Evolutionary conservation across 2,329 filamentous ascomycete species (phyloP).

Genomic region (Colletotrichum costaricense): DNA sequence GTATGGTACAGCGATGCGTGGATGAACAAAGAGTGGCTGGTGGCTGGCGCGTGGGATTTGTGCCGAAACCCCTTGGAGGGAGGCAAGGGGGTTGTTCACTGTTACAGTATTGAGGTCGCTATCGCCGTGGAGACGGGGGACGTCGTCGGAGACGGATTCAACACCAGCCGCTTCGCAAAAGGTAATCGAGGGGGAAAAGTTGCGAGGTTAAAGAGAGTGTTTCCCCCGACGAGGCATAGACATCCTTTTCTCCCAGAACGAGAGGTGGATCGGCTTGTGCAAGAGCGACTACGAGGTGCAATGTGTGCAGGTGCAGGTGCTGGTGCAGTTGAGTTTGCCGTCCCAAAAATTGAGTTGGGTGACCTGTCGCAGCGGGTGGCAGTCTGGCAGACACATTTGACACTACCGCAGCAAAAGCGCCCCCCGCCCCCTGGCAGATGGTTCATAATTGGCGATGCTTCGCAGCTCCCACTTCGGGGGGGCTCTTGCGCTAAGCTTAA

Average conservation of each 20-base stretch:
- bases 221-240: neutral
- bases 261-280: neutral
- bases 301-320: neutral
- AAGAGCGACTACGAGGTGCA: neutral
- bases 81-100: constrained; percentile 26
- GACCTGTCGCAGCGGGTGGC: constrained; percentile 32
- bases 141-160: neutral
- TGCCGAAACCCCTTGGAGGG: constrained; percentile 26
- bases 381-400: constrained; percentile 30
- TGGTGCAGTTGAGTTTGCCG: constrained; percentile 25
- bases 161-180: neutral
- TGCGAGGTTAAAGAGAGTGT: neutral
- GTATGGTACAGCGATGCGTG: constrained; percentile 8
- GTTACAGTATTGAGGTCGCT: constrained; percentile 10
- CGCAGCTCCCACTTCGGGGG: constrained; percentile 27
- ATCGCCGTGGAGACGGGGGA: constrained; percentile 26
- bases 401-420: constrained; percentile 13
- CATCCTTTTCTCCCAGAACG: neutral
- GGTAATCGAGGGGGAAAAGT: neutral
- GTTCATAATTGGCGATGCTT: constrained; percentile 24
- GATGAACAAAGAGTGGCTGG: constrained; percentile 22
- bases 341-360: constrained; percentile 32
- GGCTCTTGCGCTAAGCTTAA: constrained; percentile 28
- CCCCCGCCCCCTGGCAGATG: constrained; percentile 19
- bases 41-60: constrained; percentile 27